These are phyloP conservation scores for Lachancea meyersii DNA, from an alignment of 805 yeast genomes.

Conservation along the genomic window DNA sequence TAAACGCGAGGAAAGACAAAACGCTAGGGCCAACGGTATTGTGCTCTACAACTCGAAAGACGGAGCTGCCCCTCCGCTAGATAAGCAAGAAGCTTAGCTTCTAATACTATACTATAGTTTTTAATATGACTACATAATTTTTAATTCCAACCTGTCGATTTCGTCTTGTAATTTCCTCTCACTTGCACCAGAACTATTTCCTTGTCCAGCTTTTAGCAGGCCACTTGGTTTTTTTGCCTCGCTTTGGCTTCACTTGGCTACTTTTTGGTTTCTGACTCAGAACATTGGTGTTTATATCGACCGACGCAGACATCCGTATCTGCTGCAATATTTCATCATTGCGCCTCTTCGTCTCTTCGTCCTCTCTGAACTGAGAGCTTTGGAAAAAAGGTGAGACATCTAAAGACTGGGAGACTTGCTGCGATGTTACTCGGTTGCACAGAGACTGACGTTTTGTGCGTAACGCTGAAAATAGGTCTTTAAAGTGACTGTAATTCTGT, in stretches of 20 bases:
- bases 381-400: conserved; percentile 5
- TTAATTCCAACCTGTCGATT: background rate
- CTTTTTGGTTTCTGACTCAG: background rate
- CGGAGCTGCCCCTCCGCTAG: conserved; percentile 10
- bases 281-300: background rate
- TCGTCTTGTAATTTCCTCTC: background rate
- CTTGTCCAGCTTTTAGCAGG: conserved; percentile 5
- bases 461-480: conserved; percentile 18
- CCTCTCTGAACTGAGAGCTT: background rate
- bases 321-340: conserved; percentile 21
- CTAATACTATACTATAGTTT: background rate
- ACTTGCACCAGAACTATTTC: background rate
- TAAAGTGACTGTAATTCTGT: conserved; percentile 22
- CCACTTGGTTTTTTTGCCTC: conserved; percentile 5
- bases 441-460: conserved; percentile 17
- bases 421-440: background rate
- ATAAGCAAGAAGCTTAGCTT: conserved; percentile 5
- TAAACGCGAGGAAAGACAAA: conserved; percentile 35
- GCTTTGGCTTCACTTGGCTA: conserved; percentile 3
- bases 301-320: conserved; percentile 15
- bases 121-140: background rate
- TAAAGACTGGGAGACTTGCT: background rate
- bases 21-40: conserved; percentile 37
- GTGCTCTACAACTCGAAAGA: conserved; percentile 23
- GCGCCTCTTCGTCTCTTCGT: conserved; percentile 12